Evolutionary conservation across 441 rosid species (phyloP), one percentile per base, ranked within the genome.

Genomic region (Jatropha podagrica): DNA sequence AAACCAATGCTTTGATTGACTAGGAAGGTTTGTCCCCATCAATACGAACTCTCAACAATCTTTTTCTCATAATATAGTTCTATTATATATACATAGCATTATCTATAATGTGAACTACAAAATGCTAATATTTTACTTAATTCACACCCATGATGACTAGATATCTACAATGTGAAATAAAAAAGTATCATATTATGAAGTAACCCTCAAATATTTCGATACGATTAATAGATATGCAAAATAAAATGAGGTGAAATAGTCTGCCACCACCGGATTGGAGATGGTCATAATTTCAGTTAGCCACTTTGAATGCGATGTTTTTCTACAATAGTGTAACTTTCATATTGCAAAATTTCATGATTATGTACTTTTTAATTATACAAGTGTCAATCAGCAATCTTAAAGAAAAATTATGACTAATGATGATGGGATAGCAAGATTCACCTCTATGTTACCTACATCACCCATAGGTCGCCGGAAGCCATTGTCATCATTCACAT

Each of bases 381-480:
- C 58, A 13, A 65, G 8, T 49, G 20, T 18, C 23, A 60, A 38
- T 65, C 18, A 40, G 44, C 61, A 27, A 32, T 20, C 51, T 23
- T 46, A 4, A 49, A 73, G 60, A 54, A 67, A 75, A 17, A 58
- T 7, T 10, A 32, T 7, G 41, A 54, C 72, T 15, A 63, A 56
- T 7, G 13, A 63, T 49, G 72, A 60, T 60, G 64, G 60, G 38
- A 65, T 71, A 81, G 69, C 59, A 65, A 42, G 71, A 70, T 51
- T 81, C 78, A 93, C 99, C 98, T 87, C 92, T 80, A 88, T 86
- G 82, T 86, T 89, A 56, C 92, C 92, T 52, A 90, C 87, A 67
- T 92, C 95, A 23, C 86, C 86, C 88, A 88, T 83, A 23, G 90
- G 88, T 73, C 85, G 88, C 76, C 88, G 81, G 75, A 79, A 74